Evolutionary conservation across 1,284 basidiomycete species (phyloP).

Genomic region (Ganoderma lingzhi): DNA sequence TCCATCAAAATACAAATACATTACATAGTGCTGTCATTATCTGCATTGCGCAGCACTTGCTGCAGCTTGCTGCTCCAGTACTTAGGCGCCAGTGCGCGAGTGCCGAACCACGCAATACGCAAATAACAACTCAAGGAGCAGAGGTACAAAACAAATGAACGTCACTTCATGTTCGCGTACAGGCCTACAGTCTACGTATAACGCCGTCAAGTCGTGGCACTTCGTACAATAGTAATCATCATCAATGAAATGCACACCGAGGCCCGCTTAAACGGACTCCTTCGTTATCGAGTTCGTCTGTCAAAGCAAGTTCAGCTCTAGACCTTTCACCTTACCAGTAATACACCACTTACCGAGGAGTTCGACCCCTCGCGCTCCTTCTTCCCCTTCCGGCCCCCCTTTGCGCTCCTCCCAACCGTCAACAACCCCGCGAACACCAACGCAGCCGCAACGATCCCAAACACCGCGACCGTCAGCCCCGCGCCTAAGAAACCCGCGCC

Average conservation of each 20-base stretch:
- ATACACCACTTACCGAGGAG: slow-evolving; percentile 19
- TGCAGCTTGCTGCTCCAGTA: too few species aligned
- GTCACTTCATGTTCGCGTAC: neutral
- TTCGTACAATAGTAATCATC: neutral
- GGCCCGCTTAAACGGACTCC: slow-evolving; percentile 17
- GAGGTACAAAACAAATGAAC: neutral
- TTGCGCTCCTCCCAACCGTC: slow-evolving; percentile 41
- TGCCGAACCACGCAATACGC: too few species aligned
- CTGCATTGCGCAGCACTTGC: too few species aligned
- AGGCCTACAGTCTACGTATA: neutral
- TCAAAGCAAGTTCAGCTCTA: neutral
- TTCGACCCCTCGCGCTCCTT: slow-evolving; percentile 16
- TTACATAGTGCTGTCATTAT: too few species aligned
- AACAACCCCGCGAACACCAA: slow-evolving; percentile 57
- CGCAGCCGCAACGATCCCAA: slow-evolving; percentile 48
- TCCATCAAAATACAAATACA: too few species aligned
- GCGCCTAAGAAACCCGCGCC: slow-evolving; percentile 75
- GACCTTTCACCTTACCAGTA: too few species aligned
- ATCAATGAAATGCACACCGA: neutral
- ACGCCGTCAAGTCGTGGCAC: neutral
- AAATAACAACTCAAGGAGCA: too few species aligned
- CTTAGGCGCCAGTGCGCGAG: too few species aligned
- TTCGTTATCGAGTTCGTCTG: slow-evolving; percentile 27
- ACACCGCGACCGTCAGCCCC: slow-evolving; percentile 59
- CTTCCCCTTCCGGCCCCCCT: slow-evolving; percentile 1